phyloP scores from a whole-genome alignment of 1,284 basidiomycete genomes.

The Malassezia equina region DNA sequence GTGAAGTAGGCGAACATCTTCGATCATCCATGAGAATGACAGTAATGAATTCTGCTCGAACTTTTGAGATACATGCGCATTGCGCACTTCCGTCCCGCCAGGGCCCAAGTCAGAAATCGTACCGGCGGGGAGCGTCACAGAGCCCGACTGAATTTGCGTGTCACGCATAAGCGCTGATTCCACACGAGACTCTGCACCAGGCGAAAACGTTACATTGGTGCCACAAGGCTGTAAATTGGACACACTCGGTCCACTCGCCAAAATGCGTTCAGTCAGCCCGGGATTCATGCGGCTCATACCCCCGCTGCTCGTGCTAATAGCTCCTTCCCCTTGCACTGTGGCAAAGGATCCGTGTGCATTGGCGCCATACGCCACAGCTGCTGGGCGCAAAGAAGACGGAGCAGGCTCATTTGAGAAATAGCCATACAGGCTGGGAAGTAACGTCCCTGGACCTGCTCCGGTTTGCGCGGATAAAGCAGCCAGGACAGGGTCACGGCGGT shows the following conservation, averaged over 20 bases:
- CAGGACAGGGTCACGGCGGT: slow-evolving; percentile 2
- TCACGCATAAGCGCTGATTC: slow-evolving; percentile 1
- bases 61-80: slow-evolving; percentile 13
- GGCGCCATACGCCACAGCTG: slow-evolving; percentile 2
- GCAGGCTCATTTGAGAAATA: slow-evolving; percentile 14
- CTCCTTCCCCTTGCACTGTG: neutral
- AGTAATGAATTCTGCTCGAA: slow-evolving; percentile 35
- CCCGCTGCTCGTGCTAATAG: neutral
- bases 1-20: slow-evolving; percentile 26
- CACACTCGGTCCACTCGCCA: slow-evolving; percentile 11
- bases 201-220: slow-evolving; percentile 1
- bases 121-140: slow-evolving; percentile 9
- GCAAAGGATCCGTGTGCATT: neutral
- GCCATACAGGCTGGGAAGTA: slow-evolving; percentile 15
- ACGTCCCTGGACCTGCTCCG: neutral
- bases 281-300: slow-evolving; percentile 6
- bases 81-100: neutral
- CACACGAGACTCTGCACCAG: slow-evolving; percentile 1
- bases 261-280: slow-evolving; percentile 7
- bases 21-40: slow-evolving; percentile 37
- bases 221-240: slow-evolving; percentile 9
- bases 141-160: slow-evolving; percentile 5
- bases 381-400: slow-evolving; percentile 9
- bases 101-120: neutral
- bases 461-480: slow-evolving; percentile 9